Evolutionary conservation across 2,329 filamentous ascomycete species (phyloP).

Genomic region (Stachybotrys chlorohalonatus): DNA sequence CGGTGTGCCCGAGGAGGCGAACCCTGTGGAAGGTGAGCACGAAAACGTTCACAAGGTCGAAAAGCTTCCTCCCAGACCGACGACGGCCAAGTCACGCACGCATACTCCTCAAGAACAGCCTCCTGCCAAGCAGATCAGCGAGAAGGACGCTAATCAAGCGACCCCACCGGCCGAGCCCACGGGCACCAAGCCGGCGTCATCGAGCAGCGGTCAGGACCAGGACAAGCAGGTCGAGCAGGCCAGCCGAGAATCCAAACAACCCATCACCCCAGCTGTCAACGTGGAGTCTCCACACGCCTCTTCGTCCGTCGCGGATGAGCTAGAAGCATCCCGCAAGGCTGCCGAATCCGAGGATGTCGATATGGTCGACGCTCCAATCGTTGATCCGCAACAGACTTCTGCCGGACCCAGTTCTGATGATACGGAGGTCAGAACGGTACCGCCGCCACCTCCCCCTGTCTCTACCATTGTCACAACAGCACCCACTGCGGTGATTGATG

Average conservation of each 20-base stretch:
- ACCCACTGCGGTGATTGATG: constrained; percentile 30
- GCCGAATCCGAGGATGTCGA: constrained; percentile 53
- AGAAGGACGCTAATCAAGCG: constrained; percentile 36
- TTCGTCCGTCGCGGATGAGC: constrained; percentile 12
- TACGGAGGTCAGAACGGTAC: constrained; percentile 25
- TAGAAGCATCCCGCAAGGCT: constrained; percentile 21
- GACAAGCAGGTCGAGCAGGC: constrained; percentile 30
- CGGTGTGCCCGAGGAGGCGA: constrained; percentile 50
- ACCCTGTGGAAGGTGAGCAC: constrained; percentile 42
- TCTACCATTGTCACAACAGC: constrained; percentile 30
- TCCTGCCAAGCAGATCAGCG: constrained; percentile 29
- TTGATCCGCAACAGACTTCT: constrained; percentile 17
- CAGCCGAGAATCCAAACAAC: constrained; percentile 38
- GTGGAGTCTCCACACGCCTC: constrained; percentile 32
- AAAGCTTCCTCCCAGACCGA: constrained; percentile 44
- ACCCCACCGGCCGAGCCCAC: constrained; percentile 25
- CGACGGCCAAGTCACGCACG: constrained; percentile 45
- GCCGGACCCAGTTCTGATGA: constrained; percentile 23
- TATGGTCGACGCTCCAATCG: constrained; percentile 55
- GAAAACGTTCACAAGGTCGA: constrained; percentile 50
- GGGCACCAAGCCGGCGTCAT: constrained; percentile 35
- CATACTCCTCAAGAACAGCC: constrained; percentile 43
- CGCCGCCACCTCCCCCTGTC: constrained; percentile 38
- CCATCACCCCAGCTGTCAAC: constrained; percentile 23
- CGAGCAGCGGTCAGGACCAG: constrained; percentile 37